Conservation (phyloP, 1,139 yeast genomes). For the Candida neerlandica region DNA sequence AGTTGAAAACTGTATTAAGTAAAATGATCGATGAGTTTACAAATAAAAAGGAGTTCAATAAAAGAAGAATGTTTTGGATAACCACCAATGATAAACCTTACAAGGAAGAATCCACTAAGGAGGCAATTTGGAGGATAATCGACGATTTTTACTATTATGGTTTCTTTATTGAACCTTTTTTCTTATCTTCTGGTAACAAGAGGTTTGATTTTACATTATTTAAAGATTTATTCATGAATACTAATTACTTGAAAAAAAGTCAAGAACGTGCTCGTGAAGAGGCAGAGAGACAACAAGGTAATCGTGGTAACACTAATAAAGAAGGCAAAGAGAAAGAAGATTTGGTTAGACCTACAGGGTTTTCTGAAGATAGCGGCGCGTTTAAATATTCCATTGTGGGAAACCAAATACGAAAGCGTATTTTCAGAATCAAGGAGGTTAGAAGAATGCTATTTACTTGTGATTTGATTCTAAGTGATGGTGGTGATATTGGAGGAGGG, state of each 20-base stretch:
- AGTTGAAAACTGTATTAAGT: conserved; percentile 25
- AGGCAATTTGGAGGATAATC: conserved; percentile 57
- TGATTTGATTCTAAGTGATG: conserved; percentile 49
- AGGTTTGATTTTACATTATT: conserved; percentile 56
- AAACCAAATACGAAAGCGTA: conserved; percentile 33
- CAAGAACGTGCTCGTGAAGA: conserved; percentile 8
- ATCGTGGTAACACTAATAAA: conserved; percentile 12
- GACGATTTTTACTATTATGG: conserved; percentile 57
- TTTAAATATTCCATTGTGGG: conserved; percentile 16
- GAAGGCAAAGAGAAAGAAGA: conserved; percentile 13
- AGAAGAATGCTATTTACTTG: conserved; percentile 66
- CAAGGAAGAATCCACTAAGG: conserved; percentile 26
- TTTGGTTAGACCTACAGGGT: conserved; percentile 12
- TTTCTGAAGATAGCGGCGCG: conserved; percentile 15
- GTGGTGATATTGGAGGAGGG: conserved; percentile 42
- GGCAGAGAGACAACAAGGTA: conserved; percentile 9
- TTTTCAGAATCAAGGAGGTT: conserved; percentile 60
- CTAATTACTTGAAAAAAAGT: conserved; percentile 31
- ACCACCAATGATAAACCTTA: conserved; percentile 46
- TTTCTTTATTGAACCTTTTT: conserved; percentile 65
- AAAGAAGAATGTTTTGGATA: conserved; percentile 43
- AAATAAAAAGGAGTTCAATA: conserved; percentile 32
- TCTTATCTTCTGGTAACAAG: conserved; percentile 36
- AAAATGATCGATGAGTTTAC: conserved; percentile 39
- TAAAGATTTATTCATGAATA: conserved; percentile 56